phyloP scores from a whole-genome alignment of 805 yeast genomes.

The Starmera quercuum region DNA sequence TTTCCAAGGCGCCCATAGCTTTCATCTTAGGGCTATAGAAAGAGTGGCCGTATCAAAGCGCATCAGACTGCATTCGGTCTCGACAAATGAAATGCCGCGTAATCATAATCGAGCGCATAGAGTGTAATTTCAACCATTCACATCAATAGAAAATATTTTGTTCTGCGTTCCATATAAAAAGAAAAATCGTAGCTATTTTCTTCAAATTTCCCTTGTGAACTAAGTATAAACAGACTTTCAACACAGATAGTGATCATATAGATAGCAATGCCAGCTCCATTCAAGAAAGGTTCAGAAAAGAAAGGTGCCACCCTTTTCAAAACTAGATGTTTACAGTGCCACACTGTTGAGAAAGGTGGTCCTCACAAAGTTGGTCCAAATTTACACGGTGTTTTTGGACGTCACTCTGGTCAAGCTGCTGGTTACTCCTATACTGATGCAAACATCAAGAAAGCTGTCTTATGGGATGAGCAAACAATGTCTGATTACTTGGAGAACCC shows the following conservation, averaged over 20 bases:
- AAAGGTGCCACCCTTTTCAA: conserved; percentile 98
- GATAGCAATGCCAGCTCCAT: conserved; percentile 25
- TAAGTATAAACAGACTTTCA: background rate
- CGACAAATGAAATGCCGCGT: conserved; percentile 10
- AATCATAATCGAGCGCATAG: conserved; percentile 21
- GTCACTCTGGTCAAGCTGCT: conserved; percentile 84
- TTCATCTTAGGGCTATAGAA: too few relatives aligned
- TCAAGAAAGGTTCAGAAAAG: conserved; percentile 55
- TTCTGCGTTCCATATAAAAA: background rate
- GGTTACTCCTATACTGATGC: conserved; percentile 98
- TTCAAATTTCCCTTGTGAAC: conserved; percentile 1
- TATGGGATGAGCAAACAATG: conserved; percentile 83
- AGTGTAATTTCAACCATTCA: conserved; percentile 16
- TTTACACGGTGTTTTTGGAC: conserved; percentile 90
- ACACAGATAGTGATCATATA: background rate
- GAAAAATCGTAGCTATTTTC: background rate
- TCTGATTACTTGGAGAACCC: conserved; percentile 97
- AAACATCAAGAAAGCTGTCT: conserved; percentile 91
- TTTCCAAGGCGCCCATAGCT: too few relatives aligned
- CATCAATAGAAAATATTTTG: conserved; percentile 2
- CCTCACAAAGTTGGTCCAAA: conserved; percentile 99
- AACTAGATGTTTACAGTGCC: conserved; percentile 99
- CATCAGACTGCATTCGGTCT: background rate
- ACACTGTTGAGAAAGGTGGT: conserved; percentile 93
- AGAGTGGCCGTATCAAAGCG: background rate